These are phyloP conservation scores for Dioszegia hungarica DNA, from an alignment of 768 basidiomycete species.

Conservation along the genomic window DNA sequence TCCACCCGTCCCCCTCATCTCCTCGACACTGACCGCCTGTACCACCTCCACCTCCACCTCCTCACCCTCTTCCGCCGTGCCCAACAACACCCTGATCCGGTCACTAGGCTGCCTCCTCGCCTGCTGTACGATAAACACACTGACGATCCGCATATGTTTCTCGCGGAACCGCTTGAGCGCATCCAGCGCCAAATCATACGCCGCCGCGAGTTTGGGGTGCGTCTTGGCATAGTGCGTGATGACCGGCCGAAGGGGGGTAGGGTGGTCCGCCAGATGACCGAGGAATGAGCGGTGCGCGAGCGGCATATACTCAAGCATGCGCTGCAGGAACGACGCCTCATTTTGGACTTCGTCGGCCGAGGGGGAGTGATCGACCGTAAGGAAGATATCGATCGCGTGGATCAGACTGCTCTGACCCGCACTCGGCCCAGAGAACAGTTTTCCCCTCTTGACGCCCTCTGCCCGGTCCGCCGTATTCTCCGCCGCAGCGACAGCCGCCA, in stretches of 20 bases:
- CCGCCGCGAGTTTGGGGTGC: conserved; percentile 39
- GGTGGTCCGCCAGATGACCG: conserved; percentile 63
- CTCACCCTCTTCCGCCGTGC: conserved; percentile 12
- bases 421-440: conserved; percentile 72
- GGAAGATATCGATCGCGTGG: conserved; percentile 50
- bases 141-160: conserved; percentile 81
- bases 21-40: conserved; percentile 45
- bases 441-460: conserved; percentile 9
- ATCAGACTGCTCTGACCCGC: conserved; percentile 93
- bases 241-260: conserved; percentile 62
- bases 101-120: conserved; percentile 53
- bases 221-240: conserved; percentile 48
- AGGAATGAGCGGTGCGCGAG: conserved; percentile 71
- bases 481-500: conserved; percentile 36
- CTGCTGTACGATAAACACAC: conserved; percentile 81
- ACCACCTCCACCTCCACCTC: conserved; percentile 18
- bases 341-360: conserved; percentile 3
- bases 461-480: conserved; percentile 17
- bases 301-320: conserved; percentile 91
- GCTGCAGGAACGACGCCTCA: conserved; percentile 66
- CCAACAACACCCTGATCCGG: conserved; percentile 34
- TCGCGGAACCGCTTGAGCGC: conserved; percentile 80
- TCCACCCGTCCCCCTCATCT: conserved; percentile 81
- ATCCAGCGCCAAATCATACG: conserved; percentile 73
- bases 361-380: conserved; percentile 52